Evolutionary conservation across 1,284 basidiomycete genomes (phyloP).

Genomic region (Rhizoctonia solani): DNA sequence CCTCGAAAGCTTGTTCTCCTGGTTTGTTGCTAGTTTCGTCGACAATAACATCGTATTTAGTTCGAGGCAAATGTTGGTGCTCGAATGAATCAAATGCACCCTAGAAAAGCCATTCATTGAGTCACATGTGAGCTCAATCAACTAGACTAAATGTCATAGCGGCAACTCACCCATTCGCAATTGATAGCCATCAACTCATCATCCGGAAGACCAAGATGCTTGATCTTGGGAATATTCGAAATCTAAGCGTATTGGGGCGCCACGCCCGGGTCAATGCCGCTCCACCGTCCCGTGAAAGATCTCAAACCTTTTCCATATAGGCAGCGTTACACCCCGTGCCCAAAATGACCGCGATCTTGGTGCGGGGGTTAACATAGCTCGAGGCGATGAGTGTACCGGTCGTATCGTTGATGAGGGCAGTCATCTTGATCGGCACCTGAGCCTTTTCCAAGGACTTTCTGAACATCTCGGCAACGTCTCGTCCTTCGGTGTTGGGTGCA

Average conservation of each 20-base stretch:
- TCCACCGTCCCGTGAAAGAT: neutral
- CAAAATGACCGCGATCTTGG: conserved; percentile 95
- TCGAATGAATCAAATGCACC: conserved; percentile 97
- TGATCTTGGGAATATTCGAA: conserved; percentile 75
- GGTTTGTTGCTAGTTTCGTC: conserved; percentile 97
- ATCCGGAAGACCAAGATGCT: conserved; percentile 64
- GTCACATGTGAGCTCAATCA: conserved; percentile 22
- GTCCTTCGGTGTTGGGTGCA: conserved; percentile 87
- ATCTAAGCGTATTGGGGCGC: conserved; percentile 52
- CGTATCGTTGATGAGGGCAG: conserved; percentile 94
- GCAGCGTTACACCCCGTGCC: conserved; percentile 99
- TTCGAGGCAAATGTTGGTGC: conserved; percentile 91
- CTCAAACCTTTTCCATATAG: conserved; percentile 83
- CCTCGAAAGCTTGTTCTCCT: conserved; percentile 90
- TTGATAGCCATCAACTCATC: conserved; percentile 91
- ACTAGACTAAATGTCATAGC: neutral
- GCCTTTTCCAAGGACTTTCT: conserved; percentile 75
- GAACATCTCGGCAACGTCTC: conserved; percentile 94
- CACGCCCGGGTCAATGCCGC: neutral
- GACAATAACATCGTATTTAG: conserved; percentile 91
- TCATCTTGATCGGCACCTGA: conserved; percentile 72
- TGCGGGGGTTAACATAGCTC: conserved; percentile 89
- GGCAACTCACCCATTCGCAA: conserved; percentile 89
- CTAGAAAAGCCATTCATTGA: conserved; percentile 53
- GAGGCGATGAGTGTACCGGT: conserved; percentile 97